phyloP scores from a whole-genome alignment of 257 asterid genomes.

The Solanum ossicruentum region DNA sequence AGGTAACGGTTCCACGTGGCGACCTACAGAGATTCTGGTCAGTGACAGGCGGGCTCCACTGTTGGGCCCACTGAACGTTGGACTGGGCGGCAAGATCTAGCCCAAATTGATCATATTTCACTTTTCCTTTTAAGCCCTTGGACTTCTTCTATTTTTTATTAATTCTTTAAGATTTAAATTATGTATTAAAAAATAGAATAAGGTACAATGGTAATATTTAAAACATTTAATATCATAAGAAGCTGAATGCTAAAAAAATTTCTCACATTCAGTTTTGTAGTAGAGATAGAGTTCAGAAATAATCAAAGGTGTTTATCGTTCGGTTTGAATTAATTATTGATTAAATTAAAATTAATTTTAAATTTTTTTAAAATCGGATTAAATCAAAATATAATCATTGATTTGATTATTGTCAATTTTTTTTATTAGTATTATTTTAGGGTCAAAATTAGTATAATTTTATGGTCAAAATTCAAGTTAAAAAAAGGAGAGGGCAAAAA shows the following conservation, averaged over 20 bases:
- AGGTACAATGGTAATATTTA: neutral
- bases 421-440: too few relatives aligned
- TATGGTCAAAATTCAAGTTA: neutral
- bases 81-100: conserved; percentile 52
- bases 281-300: neutral
- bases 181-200: neutral
- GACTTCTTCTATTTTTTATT: neutral
- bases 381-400: too few relatives aligned
- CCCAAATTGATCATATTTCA: conserved; percentile 3
- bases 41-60: conserved; percentile 9
- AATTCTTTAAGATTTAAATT: neutral
- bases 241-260: neutral
- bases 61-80: conserved; percentile 43
- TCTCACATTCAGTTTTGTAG: neutral
- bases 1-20: conserved; percentile 22
- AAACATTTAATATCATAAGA: neutral
- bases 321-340: too few relatives aligned
- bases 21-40: neutral
- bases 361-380: too few relatives aligned
- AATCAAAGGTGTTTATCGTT: too few relatives aligned
- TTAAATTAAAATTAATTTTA: too few relatives aligned
- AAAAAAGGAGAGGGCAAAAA: neutral
- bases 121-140: neutral
- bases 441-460: neutral
- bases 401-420: too few relatives aligned